Base-by-base conservation (phyloP, 2,329 filamentous ascomycete genomes). In the Nemania sp. region DNA sequence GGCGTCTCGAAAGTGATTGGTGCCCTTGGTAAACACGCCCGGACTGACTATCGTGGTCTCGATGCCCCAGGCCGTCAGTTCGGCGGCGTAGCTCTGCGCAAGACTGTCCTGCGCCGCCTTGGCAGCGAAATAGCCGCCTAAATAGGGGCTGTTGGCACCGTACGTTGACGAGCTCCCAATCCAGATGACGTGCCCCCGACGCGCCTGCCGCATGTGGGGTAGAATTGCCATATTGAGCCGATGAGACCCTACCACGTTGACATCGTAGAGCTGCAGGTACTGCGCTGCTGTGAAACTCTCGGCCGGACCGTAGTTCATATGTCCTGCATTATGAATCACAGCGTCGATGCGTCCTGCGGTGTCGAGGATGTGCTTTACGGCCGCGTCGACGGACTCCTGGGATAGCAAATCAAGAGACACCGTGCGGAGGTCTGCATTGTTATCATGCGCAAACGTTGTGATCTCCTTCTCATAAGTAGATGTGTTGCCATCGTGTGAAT, bases 31-130 rank as follows among this genome's bases (percentile, higher is more conserved):
- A 28, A 56, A 49, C 4, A 56, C 54, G 6, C 54, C 44, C n/a
- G 49, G 54, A n/a, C 49, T 53, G n/a, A 56, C 43, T 14, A 56
- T 52, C 30, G 49, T 56, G 9, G 53, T 56, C 43, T 56, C 53
- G 15, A 56, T 56, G 3, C 49, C 53, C 53, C 49, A 56, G 3
- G 44, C 31, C 12, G 53, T 44, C 23, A 52, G 37, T 12, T 56
- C 42, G 3, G 43, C 34, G 8, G 53, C 53, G 11, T 56, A 56
- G 31, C 46, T 43, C 22, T 52, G 49, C 11, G 49, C 49, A n/a
- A 56, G 49, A 9, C 14, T 22, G 24, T 56, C 53, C 36, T 56
- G 53, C 12, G 53, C 53, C 3, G 53, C 53, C 37, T 52, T 56
- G 2, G 53, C 49, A 2, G 53, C 53, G 43, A 52, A 56, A 14